Base-by-base conservation (phyloP, 345 rosid species). In the Gossypium bickii region DNA sequence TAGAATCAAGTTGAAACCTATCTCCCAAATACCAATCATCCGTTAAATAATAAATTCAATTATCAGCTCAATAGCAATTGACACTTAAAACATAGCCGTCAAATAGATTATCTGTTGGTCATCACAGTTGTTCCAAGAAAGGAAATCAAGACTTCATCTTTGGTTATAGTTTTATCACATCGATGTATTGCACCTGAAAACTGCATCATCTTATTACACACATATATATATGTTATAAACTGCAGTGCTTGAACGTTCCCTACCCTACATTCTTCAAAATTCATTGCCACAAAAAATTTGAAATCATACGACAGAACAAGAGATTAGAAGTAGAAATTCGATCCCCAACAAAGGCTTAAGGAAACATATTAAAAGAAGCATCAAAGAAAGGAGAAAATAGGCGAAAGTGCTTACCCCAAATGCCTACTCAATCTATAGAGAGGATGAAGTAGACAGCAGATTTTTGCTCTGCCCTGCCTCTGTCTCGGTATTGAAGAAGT, bases 401-500 rank as follows among this genome's bases (percentile, higher is more conserved):
- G 44, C 16, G n/a, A 0, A 24, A 48, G 13, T 25, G 56, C 44
- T 47, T 66, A 45, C 55, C 18, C 12, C 11, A 49, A 49, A 4
- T 27, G 47, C 43, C 25, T 72, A 71, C 41, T 41, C 18, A 20
- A 9, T 72, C 51, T 83, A 86, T 66, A 81, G 65, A 49, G 82
- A 81, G 67, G 85, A 74, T 24, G 89, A 78, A 22, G 77, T 76
- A 29, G 92, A 83, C 61, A 85, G 86, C 90, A 87, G 65, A 59
- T 66, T 78, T 79, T 66, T 71, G 71, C 70, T 75, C 62, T 71
- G 69, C 44, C 68, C 79, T 53, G 66, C 29, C 53, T 75, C 70
- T 56, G 43, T 27, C 73, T 86, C 87, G 2, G 80, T 79, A 60
- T 84, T 79, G 59, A 93, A 90, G 80, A 86, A 95, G 79, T 95